These are phyloP conservation scores for Suillus lakei DNA, from an alignment of 768 basidiomycete genomes.

Conservation along the genomic window DNA sequence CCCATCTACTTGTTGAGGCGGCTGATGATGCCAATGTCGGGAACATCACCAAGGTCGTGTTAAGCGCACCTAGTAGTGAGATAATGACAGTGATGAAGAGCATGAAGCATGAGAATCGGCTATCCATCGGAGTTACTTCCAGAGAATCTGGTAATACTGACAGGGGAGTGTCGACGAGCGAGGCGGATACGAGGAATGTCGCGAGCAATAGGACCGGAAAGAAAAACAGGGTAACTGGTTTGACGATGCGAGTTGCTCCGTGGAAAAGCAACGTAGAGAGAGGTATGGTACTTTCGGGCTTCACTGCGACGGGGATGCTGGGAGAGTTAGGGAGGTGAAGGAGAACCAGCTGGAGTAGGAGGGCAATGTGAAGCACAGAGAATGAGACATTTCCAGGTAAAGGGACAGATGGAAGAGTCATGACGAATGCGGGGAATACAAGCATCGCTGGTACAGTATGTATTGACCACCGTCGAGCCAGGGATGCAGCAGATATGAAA, in stretches of 20 bases:
- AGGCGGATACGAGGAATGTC: constrained; percentile 49
- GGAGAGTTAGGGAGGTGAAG: constrained; percentile 52
- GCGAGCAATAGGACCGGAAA: constrained; percentile 51
- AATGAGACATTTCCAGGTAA: constrained; percentile 46
- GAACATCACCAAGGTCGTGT: constrained; percentile 37
- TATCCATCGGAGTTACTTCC: constrained; percentile 50
- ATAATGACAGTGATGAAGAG: constrained; percentile 42
- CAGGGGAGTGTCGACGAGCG: constrained; percentile 46
- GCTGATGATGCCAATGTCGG: constrained; percentile 11
- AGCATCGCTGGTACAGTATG: constrained; percentile 41
- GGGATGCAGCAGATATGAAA: constrained; percentile 42
- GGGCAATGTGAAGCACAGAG: constrained; percentile 43
- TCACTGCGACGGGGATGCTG: constrained; percentile 49
- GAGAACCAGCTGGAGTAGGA: constrained; percentile 43
- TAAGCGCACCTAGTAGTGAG: constrained; percentile 36
- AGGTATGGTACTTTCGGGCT: constrained; percentile 46
- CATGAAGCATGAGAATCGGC: constrained; percentile 46
- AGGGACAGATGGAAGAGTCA: constrained; percentile 47
- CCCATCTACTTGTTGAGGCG: constrained; percentile 42
- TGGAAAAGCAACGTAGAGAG: constrained; percentile 47
- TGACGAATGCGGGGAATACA: constrained; percentile 45
- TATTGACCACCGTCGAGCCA: constrained; percentile 38
- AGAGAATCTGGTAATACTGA: constrained; percentile 12
- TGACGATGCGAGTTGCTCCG: constrained; percentile 41
- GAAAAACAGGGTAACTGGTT: constrained; percentile 51